These are phyloP conservation scores for Nyssa sinensis DNA, from an alignment of 148 eudicot genomes.

Conservation along the genomic window DNA sequence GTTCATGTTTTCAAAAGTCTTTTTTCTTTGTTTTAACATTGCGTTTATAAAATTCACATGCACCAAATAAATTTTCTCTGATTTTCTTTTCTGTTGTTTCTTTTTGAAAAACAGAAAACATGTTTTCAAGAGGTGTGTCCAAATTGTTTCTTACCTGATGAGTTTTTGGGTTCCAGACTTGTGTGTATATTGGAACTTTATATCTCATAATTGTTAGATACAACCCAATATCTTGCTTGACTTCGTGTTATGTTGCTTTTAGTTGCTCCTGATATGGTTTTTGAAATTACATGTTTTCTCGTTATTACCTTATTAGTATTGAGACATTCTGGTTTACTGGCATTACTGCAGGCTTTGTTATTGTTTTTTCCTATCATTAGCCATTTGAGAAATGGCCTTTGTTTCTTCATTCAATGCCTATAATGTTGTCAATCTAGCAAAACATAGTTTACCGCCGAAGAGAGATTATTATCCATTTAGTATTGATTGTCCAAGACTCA, in stretches of 20 bases:
- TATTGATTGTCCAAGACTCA: conserved; percentile 16
- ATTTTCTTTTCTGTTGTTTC: background rate
- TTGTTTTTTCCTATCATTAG: background rate
- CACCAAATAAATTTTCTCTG: background rate
- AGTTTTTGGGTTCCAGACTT: too few relatives aligned
- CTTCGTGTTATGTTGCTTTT: too few relatives aligned
- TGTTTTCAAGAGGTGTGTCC: background rate
- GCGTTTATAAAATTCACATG: background rate
- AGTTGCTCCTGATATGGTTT: background rate
- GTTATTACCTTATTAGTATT: background rate
- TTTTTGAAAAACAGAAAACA: background rate
- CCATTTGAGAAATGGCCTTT: conserved; percentile 18
- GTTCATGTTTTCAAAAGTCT: background rate
- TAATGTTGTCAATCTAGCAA: conserved; percentile 16
- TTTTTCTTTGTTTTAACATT: background rate
- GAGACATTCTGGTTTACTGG: background rate
- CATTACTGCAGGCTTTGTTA: background rate
- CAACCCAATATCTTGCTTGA: too few relatives aligned
- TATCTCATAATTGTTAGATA: too few relatives aligned
- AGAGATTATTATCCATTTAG: background rate
- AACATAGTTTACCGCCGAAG: conserved; percentile 1
- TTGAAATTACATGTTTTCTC: background rate
- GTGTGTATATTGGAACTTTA: too few relatives aligned
- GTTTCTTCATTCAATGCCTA: conserved; percentile 18
- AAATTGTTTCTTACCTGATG: background rate